Percentiles rank a stretch among this genome's conserved stretches.
Conservation (phyloP, 2,329 filamentous ascomycete species). For the Neopestalotiopsis clavispora region DNA sequence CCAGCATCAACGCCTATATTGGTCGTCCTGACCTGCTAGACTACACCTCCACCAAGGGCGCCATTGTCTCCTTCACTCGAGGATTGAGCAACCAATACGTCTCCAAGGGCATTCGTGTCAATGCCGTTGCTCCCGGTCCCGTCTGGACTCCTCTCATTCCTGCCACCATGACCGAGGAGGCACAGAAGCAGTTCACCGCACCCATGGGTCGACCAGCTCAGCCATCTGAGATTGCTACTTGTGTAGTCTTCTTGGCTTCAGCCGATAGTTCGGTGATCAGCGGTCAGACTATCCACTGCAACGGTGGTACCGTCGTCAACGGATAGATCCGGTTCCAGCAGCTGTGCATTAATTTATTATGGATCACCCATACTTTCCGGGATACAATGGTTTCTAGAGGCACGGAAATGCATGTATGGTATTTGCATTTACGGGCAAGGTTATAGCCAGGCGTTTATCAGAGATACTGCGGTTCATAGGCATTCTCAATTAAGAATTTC, state of each 20-base stretch:
- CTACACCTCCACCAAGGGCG: constrained; percentile 81
- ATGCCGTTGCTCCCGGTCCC: constrained; percentile 72
- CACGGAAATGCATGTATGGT: not conserved
- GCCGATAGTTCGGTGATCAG: constrained; percentile 75
- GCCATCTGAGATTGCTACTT: constrained; percentile 81
- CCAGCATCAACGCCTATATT: constrained; percentile 83
- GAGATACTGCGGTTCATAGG: not conserved
- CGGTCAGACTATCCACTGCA: constrained; percentile 68
- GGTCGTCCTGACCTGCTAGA: constrained; percentile 81
- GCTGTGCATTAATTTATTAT: not conserved
- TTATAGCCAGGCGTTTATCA: not conserved
- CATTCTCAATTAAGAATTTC: not conserved
- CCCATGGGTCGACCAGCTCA: constrained; percentile 81
- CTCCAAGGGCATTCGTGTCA: constrained; percentile 66
- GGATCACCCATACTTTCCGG: not conserved
- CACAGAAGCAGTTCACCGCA: constrained; percentile 73
- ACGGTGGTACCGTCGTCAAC: constrained; percentile 54
- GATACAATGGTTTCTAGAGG: not conserved
- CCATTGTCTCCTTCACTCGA: constrained; percentile 79
- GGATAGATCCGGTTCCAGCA: constrained; percentile 38
- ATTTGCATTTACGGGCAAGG: not conserved
- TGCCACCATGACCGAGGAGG: constrained; percentile 71
- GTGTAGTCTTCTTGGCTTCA: constrained; percentile 80
- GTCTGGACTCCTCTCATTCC: constrained; percentile 81
- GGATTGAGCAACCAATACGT: constrained; percentile 78